These are phyloP conservation scores for Arctium minus DNA, from an alignment of 129 eudicot genomes.

Conservation along the genomic window DNA sequence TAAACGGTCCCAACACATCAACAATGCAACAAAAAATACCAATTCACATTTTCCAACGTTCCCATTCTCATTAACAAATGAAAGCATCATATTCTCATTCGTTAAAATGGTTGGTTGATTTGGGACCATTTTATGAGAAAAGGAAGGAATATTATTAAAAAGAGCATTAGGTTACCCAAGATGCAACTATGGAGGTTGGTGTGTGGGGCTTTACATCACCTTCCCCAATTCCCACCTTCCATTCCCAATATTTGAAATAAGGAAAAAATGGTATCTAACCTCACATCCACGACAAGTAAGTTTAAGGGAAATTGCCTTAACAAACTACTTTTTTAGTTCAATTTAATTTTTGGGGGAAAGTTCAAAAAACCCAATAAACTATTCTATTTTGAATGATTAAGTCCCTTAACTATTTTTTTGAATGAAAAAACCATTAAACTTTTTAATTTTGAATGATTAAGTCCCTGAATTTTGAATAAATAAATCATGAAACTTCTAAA, in stretches of 20 bases:
- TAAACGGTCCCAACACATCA: neutral
- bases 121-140: neutral
- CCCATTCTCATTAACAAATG: neutral
- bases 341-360: no score
- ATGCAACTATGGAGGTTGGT: neutral
- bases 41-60: neutral
- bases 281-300: neutral
- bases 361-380: no score
- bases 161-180: neutral
- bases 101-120: neutral
- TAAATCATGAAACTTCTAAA: no score
- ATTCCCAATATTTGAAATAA: neutral
- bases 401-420: no score
- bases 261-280: neutral
- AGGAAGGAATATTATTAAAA: neutral
- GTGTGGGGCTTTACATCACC: neutral
- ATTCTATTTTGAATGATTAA: no score
- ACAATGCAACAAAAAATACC: neutral
- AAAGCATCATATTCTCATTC: neutral
- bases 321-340: no score
- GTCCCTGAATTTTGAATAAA: no score
- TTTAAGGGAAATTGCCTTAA: neutral
- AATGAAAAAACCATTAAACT: no score
- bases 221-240: neutral
- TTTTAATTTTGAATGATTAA: no score